A percentile compares a stretch with the other conserved stretches of the same genome.
These are phyloP conservation scores for Apiospora marii DNA, from an alignment of 2,329 filamentous ascomycete species.

Conservation along the genomic window DNA sequence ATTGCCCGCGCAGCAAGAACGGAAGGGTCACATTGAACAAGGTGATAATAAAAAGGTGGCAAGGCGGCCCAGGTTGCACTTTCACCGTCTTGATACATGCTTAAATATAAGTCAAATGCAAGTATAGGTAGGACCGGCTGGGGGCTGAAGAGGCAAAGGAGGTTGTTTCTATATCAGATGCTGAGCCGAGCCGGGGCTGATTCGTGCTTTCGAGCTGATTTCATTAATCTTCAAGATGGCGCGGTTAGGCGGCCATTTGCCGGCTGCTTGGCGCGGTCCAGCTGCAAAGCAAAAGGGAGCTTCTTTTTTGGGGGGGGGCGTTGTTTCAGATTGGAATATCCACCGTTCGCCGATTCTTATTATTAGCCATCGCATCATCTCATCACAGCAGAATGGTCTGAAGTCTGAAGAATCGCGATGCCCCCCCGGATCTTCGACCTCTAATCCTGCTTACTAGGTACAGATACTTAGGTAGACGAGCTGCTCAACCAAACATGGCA, in stretches of 20 bases:
- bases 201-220: not conserved
- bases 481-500: not conserved
- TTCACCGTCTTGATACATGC: not conserved
- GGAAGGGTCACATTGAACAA: not conserved
- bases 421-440: not conserved
- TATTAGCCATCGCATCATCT: not conserved
- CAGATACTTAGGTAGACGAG: too few species aligned
- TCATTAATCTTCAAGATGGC: not conserved
- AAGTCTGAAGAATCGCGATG: not conserved
- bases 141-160: not conserved
- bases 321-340: constrained; percentile 3
- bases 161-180: not conserved
- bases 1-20: not conserved
- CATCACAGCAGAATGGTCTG: too few species aligned
- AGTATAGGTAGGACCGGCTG: not conserved
- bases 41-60: not conserved
- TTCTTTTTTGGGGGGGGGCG: not conserved
- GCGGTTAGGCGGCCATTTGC: not conserved
- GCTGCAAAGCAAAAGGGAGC: not conserved
- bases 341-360: not conserved
- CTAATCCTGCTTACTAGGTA: not conserved
- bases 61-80: not conserved
- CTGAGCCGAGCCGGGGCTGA: not conserved
- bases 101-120: not conserved
- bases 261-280: not conserved